phyloP scores from a whole-genome alignment of 2,329 filamentous ascomycete genomes.

The Malbranchea zuffiana region DNA sequence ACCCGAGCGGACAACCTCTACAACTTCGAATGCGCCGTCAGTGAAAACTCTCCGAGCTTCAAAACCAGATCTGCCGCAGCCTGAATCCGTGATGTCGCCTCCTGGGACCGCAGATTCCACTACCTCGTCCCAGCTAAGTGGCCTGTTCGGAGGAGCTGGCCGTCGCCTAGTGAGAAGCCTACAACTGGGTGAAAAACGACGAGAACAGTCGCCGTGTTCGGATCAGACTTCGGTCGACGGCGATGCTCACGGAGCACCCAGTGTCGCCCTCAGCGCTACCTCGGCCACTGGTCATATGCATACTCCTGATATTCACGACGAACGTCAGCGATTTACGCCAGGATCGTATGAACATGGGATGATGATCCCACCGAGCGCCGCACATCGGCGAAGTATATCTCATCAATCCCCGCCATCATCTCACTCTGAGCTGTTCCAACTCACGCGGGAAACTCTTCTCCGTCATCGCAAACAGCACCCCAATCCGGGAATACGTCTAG shows the following conservation, averaged over 20 bases:
- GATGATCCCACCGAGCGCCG: conserved; percentile 9
- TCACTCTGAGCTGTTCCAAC: conserved; percentile 26
- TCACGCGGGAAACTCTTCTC: conserved; percentile 27
- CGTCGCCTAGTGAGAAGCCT: conserved; percentile 27
- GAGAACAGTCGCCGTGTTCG: conserved; percentile 25
- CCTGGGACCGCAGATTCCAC: conserved; percentile 22
- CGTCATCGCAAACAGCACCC: conserved; percentile 23
- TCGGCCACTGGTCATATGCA: conserved; percentile 36
- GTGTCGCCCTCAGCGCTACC: conserved; percentile 34
- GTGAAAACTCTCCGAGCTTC: conserved; percentile 35
- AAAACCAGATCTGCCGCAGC: conserved; percentile 18
- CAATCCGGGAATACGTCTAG: neutral
- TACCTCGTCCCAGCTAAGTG: conserved; percentile 26
- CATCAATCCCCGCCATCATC: conserved; percentile 23
- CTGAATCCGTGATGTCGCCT: conserved; percentile 20
- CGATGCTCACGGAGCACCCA: conserved; percentile 32
- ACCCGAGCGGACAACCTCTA: conserved; percentile 32
- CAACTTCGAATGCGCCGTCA: conserved; percentile 38
- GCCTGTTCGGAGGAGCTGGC: conserved; percentile 32
- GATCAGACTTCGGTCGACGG: conserved; percentile 27
- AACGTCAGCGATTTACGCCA: conserved; percentile 2
- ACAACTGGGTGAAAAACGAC: conserved; percentile 29
- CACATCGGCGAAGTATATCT: conserved; percentile 29
- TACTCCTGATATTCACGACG: conserved; percentile 23
- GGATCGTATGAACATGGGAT: conserved; percentile 5